Base-by-base conservation (phyloP, 1,284 basidiomycete genomes). In the Tremellales sp. region DNA sequence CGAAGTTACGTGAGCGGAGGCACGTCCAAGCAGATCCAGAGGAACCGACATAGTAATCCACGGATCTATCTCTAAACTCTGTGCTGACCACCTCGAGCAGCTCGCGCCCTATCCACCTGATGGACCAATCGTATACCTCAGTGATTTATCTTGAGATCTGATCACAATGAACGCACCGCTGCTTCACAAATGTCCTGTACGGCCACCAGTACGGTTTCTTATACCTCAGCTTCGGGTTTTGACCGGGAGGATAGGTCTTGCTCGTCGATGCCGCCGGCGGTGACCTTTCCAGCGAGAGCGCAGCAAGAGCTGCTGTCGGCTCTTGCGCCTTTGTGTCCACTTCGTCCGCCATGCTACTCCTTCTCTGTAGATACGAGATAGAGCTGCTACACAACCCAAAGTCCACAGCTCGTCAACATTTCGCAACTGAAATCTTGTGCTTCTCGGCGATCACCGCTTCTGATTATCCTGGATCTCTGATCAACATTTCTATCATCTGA, bases 101-200 rank as follows among this genome's bases (percentile, higher is more conserved):
- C 53, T 68, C 61, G 36, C 71, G 47, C 3, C 71, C 71, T 26
- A 71, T 63, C 67, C 68, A 71, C 36, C 62, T 64, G 26, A n/a
- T n/a, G n/a, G n/a, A n/a, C n/a, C n/a, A 16, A 45, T 21, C n/a
- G 21, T n/a, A 45, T 7, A 13, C 4, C 16, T 24, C 38, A 44
- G 29, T 37, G 26, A 24, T 18, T 24, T 16, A 43, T 21, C 19
- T 14, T n/a, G 26, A 32, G 5, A 42, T 24, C 25, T 21, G 16
- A 27, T 27, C 21, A 21, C 16, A 35, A 13, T 34, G 83, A 40
- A 88, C 78, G 87, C 87, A 97, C 25, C 93, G 79, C 52, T 84
- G 80, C 73, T 97, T 97, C 21, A 90, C 88, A 80, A 87, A 93
- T 1, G 91, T 95, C 18, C 83, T 85, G 70, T 91, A 78, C 12